Conservation (phyloP, 2,329 filamentous ascomycete genomes). For the Trichophyton mentagrophytes region DNA sequence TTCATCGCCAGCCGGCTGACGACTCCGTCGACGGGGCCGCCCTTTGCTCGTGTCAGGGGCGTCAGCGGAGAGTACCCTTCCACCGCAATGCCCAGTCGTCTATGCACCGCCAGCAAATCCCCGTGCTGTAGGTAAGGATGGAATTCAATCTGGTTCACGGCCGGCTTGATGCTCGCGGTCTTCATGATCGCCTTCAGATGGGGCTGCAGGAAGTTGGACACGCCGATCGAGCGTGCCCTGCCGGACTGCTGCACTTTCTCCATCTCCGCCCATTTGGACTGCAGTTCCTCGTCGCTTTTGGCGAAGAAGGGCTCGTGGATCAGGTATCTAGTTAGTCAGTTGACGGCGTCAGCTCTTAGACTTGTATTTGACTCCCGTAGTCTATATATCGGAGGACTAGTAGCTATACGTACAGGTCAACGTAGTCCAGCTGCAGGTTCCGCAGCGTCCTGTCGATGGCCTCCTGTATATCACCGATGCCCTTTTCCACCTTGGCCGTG, state of each 20-base stretch:
- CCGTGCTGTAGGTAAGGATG: conserved; percentile 39
- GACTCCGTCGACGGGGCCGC: conserved; percentile 44
- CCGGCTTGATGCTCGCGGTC: conserved; percentile 31
- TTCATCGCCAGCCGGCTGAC: conserved; percentile 44
- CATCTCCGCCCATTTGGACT: conserved; percentile 48
- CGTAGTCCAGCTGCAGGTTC: conserved; percentile 48
- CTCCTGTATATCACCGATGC: conserved; percentile 42
- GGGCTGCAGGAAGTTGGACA: conserved; percentile 46
- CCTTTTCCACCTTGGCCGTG: conserved; percentile 45
- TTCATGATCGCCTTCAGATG: conserved; percentile 43
- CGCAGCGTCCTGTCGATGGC: conserved; percentile 45
- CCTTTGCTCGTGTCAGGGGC: conserved; percentile 42
- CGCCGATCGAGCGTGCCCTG: conserved; percentile 48
- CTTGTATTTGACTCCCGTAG: not conserved
- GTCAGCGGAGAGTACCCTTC: conserved; percentile 33
- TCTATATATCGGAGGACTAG: not conserved
- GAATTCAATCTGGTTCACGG: conserved; percentile 33
- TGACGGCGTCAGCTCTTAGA: too few relatives aligned
- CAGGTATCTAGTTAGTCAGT: conserved; percentile 36
- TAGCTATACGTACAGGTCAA: conserved; percentile 41
- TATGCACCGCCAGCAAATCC: conserved; percentile 29
- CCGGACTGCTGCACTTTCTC: conserved; percentile 45
- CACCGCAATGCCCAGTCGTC: conserved; percentile 30
- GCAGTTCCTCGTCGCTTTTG: conserved; percentile 41
- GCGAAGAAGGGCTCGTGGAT: conserved; percentile 51